Evolutionary conservation across 2,329 filamentous ascomycete species (phyloP).

Genomic region (Didymella arachidicola): DNA sequence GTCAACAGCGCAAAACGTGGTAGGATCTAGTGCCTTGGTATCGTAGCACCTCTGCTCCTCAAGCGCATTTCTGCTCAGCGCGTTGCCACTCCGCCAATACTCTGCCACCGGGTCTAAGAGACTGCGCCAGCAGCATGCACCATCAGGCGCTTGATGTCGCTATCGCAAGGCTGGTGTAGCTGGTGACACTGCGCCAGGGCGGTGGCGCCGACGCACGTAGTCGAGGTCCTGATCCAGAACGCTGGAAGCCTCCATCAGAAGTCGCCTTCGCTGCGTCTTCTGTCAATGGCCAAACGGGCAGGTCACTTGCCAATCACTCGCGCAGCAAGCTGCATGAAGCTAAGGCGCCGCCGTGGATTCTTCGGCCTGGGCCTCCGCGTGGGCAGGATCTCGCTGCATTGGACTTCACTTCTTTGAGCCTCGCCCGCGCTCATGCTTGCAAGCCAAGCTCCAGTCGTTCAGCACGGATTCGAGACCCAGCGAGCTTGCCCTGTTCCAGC

Average conservation of each 20-base stretch:
- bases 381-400: conserved; percentile 2
- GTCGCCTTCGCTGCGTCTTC: conserved; percentile 12
- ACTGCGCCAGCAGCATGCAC: conserved; percentile 1
- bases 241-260: conserved; percentile 9
- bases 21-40: conserved; percentile 20
- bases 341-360: conserved; percentile 24
- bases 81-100: conserved; percentile 12
- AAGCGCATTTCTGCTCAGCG: conserved; percentile 8
- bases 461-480: conserved; percentile 26
- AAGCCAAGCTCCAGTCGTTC: conserved; percentile 30
- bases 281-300: conserved; percentile 26
- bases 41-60: conserved; percentile 14
- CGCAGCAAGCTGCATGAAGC: conserved; percentile 24
- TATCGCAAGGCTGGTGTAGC: conserved; percentile 20
- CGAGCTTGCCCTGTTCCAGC: conserved; percentile 22
- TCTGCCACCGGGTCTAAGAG: background rate
- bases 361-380: conserved; percentile 33
- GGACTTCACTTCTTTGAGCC: background rate
- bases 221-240: conserved; percentile 14
- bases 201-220: conserved; percentile 18
- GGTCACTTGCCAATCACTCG: conserved; percentile 23
- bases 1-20: conserved; percentile 13
- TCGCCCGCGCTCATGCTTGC: conserved; percentile 20
- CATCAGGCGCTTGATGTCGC: conserved; percentile 5
- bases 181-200: conserved; percentile 11